Base-by-base conservation (phyloP, 768 basidiomycete species). In the Psilocybe cubensis region DNA sequence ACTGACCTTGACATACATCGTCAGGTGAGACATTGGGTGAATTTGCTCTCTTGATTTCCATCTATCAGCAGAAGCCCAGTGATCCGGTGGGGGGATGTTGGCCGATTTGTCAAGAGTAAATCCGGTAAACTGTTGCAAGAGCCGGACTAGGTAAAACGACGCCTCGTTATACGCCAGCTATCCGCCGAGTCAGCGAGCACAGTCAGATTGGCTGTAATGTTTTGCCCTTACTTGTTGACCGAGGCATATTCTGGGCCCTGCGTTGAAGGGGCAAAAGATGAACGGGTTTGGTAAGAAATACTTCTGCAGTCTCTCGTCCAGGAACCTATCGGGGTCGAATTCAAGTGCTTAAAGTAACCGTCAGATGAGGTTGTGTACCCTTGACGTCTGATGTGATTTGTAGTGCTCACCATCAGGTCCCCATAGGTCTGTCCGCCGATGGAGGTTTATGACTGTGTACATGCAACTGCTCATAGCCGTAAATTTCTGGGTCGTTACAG, bases 121-220 rank as follows among this genome's bases (percentile, higher is more conserved):
- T 3, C 56, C 60, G n/a, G 77, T 76, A 60, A 84, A 80, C 41
- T 74, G 69, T 63, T 86, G 84, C 24, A 84, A 63, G 0, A 85
- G 67, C 4, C 82, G 79, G 41, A 83, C 69, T 51, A 85, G 72
- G 70, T 86, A 79, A 68, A 84, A 88, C 2, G 85, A 84, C 6
- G 79, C 70, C 63, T 87, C 85, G 57, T 87, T 77, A 70, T 89
- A 88, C 8, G 87, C 87, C 63, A 87, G 86, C 81, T 87, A 29
- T 31, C n/a, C n/a, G 21, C 24, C 9, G 8, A 54, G 27, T 2
- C 5, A 25, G 21, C 24, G 29, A 57, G 44, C 12, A 38, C 21
- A 40, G 20, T 7, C 12, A 40, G 4, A 11, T 27, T n/a, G 3
- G n/a, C 29, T 18, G 17, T 28, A 45, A 31, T n/a, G 5, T 0